Base-by-base conservation (phyloP, 2,329 filamentous ascomycete species). In the Ilyonectria robusta region DNA sequence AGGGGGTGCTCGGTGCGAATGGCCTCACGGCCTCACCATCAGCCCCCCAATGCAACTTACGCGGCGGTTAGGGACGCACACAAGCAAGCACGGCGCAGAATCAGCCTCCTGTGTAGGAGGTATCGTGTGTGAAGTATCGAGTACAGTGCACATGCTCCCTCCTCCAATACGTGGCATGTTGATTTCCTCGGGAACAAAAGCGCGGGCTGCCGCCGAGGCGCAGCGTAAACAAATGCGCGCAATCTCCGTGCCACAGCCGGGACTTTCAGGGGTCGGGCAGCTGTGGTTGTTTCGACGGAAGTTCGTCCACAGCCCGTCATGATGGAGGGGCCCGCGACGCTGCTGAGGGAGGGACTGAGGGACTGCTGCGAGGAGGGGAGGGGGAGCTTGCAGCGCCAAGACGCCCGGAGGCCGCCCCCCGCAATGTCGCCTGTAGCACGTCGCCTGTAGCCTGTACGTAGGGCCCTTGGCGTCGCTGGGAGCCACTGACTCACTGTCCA, bases 401-500 rank as follows among this genome's bases (percentile, higher is more conserved):
- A 33, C 29, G 29, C 19, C 6, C 19, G 62, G 55, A 65, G 62
- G 62, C 62, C 55, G 62, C 55, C 62, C 62, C 47, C 62, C 19
- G 13, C 47, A 42, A 42, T 42, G 40, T n/a, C 40, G 15, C 40
- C 40, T 42, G 53, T 42, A 17, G 40, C 40, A n/a, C 15, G 15
- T 7, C 15, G 15, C 40, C 15, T n/a, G 40, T 42, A 42, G 40
- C 40, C 6, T 8, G 40, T 42, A 42, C 15, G 15, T n/a, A 42
- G n/a, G 15, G 17, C 40, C n/a, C 40, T 42, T 42, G 40, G 40
- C 40, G 15, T 1, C 15, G 17, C 40, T 42, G 40, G 17, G 40
- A 42, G 8, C n/a, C 40, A n/a, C 40, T 42, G 7, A 13, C 13
- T 40, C 37, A 51, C 48, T 51, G 48, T 48, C 47, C 23, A 50